Evolutionary conservation across 371 early-diverging fungal species (phyloP).

Genomic region (Umbelopsis sp.): DNA sequence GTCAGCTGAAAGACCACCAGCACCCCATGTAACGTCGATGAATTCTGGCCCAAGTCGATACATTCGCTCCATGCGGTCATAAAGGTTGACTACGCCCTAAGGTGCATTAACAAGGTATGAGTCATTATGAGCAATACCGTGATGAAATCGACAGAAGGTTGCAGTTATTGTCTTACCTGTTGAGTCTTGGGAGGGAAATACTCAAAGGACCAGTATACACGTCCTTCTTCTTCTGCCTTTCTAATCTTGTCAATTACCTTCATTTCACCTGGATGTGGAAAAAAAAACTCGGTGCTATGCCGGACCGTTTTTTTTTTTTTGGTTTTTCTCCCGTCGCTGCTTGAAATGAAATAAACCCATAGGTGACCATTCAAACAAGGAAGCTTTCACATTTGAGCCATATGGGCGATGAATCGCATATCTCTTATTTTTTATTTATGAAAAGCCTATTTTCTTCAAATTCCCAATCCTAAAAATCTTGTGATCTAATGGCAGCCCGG

Average conservation of each 20-base stretch:
- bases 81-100: slow-evolving; percentile 83
- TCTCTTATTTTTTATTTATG: too few species aligned
- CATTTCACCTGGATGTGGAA: slow-evolving; percentile 38
- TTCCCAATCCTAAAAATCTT: too few species aligned
- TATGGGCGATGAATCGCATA: too few species aligned
- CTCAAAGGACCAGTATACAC: slow-evolving; percentile 86
- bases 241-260: slow-evolving; percentile 72
- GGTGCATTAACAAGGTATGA: too few species aligned
- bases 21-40: slow-evolving; percentile 95
- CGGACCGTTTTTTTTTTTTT: not conserved
- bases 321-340: not conserved
- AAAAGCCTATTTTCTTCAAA: too few species aligned
- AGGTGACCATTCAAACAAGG: too few species aligned
- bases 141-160: not conserved
- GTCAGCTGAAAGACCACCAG: slow-evolving; percentile 87
- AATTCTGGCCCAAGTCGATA: slow-evolving; percentile 88
- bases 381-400: too few species aligned
- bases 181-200: slow-evolving; percentile 94
- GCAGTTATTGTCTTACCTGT: not conserved
- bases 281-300: not conserved
- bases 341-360: too few species aligned
- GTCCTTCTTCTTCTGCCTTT: slow-evolving; percentile 56
- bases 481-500: too few species aligned
- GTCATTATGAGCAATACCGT: too few species aligned
- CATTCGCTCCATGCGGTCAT: slow-evolving; percentile 92